Percentiles rank a stretch among this genome's conserved stretches.
Conservation (phyloP, 495 filamentous ascomycete species). For the Aspergillus bridgeri region DNA sequence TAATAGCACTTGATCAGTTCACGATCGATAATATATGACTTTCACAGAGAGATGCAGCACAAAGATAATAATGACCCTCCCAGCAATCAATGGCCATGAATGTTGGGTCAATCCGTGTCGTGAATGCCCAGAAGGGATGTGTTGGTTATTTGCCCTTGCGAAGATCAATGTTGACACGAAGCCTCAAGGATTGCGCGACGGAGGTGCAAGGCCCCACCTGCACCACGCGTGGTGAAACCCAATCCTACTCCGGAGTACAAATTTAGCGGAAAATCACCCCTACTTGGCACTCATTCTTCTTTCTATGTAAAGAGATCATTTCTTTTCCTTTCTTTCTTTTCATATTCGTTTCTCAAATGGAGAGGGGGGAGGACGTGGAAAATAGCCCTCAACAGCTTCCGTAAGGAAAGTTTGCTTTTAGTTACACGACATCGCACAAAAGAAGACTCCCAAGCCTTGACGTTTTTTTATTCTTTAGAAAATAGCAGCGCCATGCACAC, state of each 20-base stretch:
- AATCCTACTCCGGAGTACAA: too few relatives aligned
- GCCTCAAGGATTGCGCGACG: slow-evolving; percentile 22
- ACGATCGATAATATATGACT: background rate
- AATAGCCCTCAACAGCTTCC: too few relatives aligned
- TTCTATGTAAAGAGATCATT: too few relatives aligned
- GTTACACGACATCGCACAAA: too few relatives aligned
- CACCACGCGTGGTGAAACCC: slow-evolving; percentile 10
- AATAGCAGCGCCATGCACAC: slow-evolving; percentile 37
- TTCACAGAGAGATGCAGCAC: background rate
- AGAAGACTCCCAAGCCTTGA: background rate
- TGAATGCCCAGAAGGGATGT: background rate
- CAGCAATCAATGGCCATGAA: slow-evolving; percentile 4
- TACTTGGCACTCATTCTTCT: too few relatives aligned
- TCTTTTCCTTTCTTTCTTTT: too few relatives aligned
- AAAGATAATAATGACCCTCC: background rate
- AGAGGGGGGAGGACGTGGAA: too few relatives aligned
- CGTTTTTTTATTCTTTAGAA: slow-evolving; percentile 29
- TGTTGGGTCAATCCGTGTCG: background rate
- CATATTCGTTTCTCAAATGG: too few relatives aligned
- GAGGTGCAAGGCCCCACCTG: slow-evolving; percentile 11
- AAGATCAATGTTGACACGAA: slow-evolving; percentile 28
- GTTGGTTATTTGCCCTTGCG: background rate
- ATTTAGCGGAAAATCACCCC: too few relatives aligned
- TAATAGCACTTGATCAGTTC: background rate
- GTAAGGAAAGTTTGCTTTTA: too few relatives aligned